phyloP scores from a whole-genome alignment of 345 rosid genomes.

The Eucalyptus cladocalyx region DNA sequence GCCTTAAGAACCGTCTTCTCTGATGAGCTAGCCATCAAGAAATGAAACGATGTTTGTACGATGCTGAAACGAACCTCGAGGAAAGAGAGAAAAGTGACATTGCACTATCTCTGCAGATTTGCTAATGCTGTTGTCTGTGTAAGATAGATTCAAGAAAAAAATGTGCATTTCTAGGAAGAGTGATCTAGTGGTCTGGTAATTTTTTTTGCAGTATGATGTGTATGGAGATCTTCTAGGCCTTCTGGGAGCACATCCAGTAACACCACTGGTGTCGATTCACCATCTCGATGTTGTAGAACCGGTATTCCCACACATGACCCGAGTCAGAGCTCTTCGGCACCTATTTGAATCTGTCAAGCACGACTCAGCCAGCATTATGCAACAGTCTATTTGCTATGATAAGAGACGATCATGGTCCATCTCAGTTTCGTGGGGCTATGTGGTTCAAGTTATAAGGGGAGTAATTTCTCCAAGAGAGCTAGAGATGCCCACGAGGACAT shows the following conservation, averaged over 20 bases:
- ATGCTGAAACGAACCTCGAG: background rate
- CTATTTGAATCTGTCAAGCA: conserved; percentile 38
- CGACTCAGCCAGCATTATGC: conserved; percentile 71
- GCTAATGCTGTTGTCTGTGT: background rate
- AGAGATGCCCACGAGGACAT: conserved; percentile 80
- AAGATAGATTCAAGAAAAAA: background rate
- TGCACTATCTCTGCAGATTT: background rate
- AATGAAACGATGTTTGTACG: background rate
- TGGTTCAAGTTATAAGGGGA: conserved; percentile 61
- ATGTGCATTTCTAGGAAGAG: background rate
- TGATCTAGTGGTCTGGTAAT: background rate
- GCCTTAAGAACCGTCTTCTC: background rate
- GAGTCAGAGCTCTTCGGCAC: conserved; percentile 37
- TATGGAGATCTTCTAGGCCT: conserved; percentile 68
- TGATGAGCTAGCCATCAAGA: background rate
- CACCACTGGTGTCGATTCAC: conserved; percentile 67
- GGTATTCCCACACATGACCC: conserved; percentile 44
- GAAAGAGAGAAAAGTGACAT: background rate
- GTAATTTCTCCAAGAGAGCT: conserved; percentile 79
- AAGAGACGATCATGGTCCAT: conserved; percentile 51
- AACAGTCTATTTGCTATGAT: conserved; percentile 80
- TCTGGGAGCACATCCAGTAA: conserved; percentile 62
- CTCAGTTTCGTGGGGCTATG: conserved; percentile 79
- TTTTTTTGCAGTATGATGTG: conserved; percentile 10
- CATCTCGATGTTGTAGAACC: conserved; percentile 80